Base-by-base conservation (phyloP, 2,329 filamentous ascomycete species). In the Xylaria sp. region DNA sequence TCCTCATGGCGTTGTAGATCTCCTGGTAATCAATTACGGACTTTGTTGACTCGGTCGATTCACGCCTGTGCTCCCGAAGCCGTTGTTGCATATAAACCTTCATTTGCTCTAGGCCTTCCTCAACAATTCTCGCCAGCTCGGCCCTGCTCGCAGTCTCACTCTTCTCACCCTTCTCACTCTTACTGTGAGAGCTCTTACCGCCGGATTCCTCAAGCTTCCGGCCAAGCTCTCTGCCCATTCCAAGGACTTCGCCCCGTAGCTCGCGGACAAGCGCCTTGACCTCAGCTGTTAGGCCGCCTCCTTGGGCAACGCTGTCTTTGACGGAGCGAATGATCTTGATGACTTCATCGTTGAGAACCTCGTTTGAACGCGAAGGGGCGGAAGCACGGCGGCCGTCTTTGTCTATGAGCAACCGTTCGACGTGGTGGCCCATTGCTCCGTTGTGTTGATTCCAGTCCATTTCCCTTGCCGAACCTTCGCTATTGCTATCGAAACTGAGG, bases 221-320 rank as follows among this genome's bases (percentile, higher is more conserved):
- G 40, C 90, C 93, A 48, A 98, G 87, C 67, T 97, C 93, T 58
- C 94, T 85, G 3, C 94, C 94, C 93, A 97, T 97, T 3, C 93
- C 93, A 4, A 97, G 83, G 8, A 98, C 93, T 73, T 98, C 94
- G 2, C 93, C 93, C 21, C 94, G 89, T 35, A 98, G 83, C 71
- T 97, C 93, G 23, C 93, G 89, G 8, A 97, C 91, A 8, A 97
- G 83, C 3, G 92, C 89, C 77, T 98, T 98, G 66, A 97, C 92
- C 74, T 96, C 92, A 57, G 92, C 92, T 1, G 93, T 97, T 53
- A 97, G 84, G 4, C 93, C 92, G 60, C 94, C 94, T 40, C 91
- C 88, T 75, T 96, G 91, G 0, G 91, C 84, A 58, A 97, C 90
- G 69, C 93, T 97, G 73, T 96, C 93, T 74, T 96, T 97, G 74